Conservation (phyloP, 108 stramenopile species). For the Skeletonema tropicum region DNA sequence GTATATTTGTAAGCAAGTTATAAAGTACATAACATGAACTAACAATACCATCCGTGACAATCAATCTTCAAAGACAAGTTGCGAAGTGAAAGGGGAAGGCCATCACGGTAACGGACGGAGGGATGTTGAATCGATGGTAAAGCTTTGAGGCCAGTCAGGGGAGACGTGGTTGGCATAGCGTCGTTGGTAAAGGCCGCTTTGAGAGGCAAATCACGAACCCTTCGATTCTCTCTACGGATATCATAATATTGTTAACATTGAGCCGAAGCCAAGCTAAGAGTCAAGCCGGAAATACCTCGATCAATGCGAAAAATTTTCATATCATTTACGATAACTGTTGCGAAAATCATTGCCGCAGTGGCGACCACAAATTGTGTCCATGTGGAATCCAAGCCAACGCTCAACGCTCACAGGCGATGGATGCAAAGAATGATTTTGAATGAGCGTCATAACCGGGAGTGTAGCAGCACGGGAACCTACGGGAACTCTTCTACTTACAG, state of each 20-base stretch:
- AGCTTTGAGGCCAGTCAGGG: slow-evolving; percentile 70
- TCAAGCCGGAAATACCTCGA: slow-evolving; percentile 77
- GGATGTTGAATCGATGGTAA: slow-evolving; percentile 66
- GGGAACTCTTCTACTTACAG: too few species aligned
- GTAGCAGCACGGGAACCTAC: too few species aligned
- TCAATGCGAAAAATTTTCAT: slow-evolving; percentile 64
- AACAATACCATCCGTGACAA: slow-evolving; percentile 75
- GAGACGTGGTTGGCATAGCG: slow-evolving; percentile 49
- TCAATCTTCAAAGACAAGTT: slow-evolving; percentile 67
- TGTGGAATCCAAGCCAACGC: slow-evolving; percentile 91
- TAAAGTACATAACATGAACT: neutral
- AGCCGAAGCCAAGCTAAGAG: slow-evolving; percentile 73
- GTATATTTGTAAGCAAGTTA: too few species aligned
- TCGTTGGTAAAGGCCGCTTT: slow-evolving; percentile 69
- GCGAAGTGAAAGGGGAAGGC: slow-evolving; percentile 75
- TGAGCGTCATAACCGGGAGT: slow-evolving; percentile 76
- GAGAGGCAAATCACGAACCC: slow-evolving; percentile 65
- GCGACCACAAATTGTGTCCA: slow-evolving; percentile 85
- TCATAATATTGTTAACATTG: slow-evolving; percentile 93
- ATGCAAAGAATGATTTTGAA: slow-evolving; percentile 80
- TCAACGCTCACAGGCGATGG: slow-evolving; percentile 83
- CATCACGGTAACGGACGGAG: slow-evolving; percentile 74
- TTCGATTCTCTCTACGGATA: slow-evolving; percentile 83
- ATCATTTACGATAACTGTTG: slow-evolving; percentile 74
- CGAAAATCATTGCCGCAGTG: slow-evolving; percentile 64